Conservation (phyloP, 768 basidiomycete species). For the Leucocoprinus birnbaumii region DNA sequence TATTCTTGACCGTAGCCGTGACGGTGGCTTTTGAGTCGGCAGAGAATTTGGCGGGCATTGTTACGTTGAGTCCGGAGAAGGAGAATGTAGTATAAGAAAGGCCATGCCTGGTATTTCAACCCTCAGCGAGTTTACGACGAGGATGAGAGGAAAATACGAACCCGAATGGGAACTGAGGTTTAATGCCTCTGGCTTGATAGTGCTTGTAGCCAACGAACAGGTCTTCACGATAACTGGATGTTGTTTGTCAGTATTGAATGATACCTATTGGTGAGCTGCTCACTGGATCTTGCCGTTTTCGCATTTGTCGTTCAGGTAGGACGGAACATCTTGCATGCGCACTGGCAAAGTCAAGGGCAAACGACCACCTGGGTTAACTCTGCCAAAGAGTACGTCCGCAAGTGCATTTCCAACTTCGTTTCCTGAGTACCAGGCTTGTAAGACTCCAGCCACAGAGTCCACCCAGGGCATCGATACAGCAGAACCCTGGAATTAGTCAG, state of each 20-base stretch:
- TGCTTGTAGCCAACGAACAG: constrained; percentile 71
- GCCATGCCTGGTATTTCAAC: constrained; percentile 44
- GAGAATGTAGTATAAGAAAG: constrained; percentile 74
- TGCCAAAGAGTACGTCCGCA: constrained; percentile 62
- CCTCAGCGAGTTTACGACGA: neutral
- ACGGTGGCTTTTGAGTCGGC: constrained; percentile 28
- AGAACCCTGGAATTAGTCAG: constrained; percentile 43
- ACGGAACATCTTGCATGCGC: constrained; percentile 59
- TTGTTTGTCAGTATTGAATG: neutral
- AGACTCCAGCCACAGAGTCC: constrained; percentile 44
- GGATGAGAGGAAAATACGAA: constrained; percentile 23
- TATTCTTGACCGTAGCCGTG: constrained; percentile 55
- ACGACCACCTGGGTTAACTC: constrained; percentile 57
- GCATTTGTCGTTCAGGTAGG: constrained; percentile 53
- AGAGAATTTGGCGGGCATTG: constrained; percentile 19
- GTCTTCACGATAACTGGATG: constrained; percentile 52
- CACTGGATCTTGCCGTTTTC: constrained; percentile 55
- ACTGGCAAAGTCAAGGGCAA: constrained; percentile 61
- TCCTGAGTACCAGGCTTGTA: constrained; percentile 67
- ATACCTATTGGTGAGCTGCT: constrained; percentile 11
- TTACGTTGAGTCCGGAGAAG: constrained; percentile 43
- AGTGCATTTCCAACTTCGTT: constrained; percentile 67
- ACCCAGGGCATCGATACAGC: constrained; percentile 78
- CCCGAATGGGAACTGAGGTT: constrained; percentile 69
- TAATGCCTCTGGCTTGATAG: constrained; percentile 50